Percentiles rank a stretch among this genome's conserved stretches.
Conservation (phyloP, 805 yeast genomes). For the Candida rishiriensis region DNA sequence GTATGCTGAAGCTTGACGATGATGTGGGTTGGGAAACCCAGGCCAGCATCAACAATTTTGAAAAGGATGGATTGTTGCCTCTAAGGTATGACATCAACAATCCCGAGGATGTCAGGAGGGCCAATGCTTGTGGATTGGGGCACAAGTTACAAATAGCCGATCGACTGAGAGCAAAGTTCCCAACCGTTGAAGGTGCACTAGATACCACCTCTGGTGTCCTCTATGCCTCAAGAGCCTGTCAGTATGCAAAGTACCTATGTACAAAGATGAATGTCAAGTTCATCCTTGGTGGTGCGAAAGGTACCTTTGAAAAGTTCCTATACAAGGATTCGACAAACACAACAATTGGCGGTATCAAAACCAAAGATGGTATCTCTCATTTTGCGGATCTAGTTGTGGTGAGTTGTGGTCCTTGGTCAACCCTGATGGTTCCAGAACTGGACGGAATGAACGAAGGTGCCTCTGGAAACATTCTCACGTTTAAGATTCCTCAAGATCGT, state of each 20-base stretch:
- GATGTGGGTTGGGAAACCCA: conserved; percentile 22
- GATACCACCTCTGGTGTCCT: conserved; percentile 33
- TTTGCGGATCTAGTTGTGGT: conserved; percentile 23
- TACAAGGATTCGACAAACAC: conserved; percentile 8
- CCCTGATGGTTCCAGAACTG: conserved; percentile 29
- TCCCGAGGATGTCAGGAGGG: conserved; percentile 28
- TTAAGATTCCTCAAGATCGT: conserved; percentile 34
- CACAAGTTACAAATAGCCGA: conserved; percentile 20
- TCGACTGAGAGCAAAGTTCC: conserved; percentile 10
- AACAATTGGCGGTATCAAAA: conserved; percentile 25
- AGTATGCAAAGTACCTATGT: conserved; percentile 26
- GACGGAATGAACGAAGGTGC: conserved; percentile 35
- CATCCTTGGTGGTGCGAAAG: conserved; percentile 26
- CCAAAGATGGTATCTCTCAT: conserved; percentile 26
- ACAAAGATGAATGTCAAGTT: conserved; percentile 32
- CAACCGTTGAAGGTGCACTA: conserved; percentile 19
- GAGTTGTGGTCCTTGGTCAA: conserved; percentile 31
- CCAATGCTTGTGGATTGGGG: conserved; percentile 27
- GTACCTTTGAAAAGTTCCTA: conserved; percentile 24
- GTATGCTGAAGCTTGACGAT: conserved; percentile 28
- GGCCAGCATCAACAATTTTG: conserved; percentile 20
- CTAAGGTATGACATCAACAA: conserved; percentile 28
- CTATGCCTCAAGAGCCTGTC: conserved; percentile 32
- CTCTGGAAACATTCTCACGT: conserved; percentile 32
- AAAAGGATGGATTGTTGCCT: conserved; percentile 25